Evolutionary conservation across 352 stramenopile genomes (phyloP).

Genomic region (Aphanomyces invadans): DNA sequence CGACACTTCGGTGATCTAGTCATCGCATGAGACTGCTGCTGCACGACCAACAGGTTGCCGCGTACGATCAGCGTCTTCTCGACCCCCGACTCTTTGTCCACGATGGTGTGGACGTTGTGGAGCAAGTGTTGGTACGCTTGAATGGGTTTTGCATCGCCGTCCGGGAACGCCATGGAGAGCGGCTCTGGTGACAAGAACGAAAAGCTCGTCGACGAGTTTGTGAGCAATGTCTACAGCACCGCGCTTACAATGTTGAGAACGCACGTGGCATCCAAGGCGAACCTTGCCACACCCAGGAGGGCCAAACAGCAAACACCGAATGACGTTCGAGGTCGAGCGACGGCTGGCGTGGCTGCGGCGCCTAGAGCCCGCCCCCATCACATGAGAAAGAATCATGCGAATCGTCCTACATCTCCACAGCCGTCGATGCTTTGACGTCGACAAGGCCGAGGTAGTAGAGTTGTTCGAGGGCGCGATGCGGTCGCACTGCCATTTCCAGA

Average conservation of each 20-base stretch:
- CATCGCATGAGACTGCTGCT: neutral
- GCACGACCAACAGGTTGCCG: neutral
- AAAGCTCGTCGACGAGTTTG: neutral
- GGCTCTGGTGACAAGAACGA: slow-evolving; percentile 7
- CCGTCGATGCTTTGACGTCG: slow-evolving; percentile 56
- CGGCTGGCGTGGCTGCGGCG: neutral
- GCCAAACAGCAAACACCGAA: slow-evolving; percentile 36
- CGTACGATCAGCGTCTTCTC: slow-evolving; percentile 20
- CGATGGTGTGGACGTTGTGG: slow-evolving; percentile 20
- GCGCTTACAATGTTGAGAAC: no score
- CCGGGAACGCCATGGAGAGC: neutral
- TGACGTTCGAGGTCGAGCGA: neutral
- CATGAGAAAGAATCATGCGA: neutral
- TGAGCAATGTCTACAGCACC: neutral
- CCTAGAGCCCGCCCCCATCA: neutral
- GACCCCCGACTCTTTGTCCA: slow-evolving; percentile 6
- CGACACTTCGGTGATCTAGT: slow-evolving; percentile 24
- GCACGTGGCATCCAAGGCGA: neutral
- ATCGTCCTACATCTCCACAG: slow-evolving; percentile 59
- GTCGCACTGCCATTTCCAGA: slow-evolving; percentile 57
- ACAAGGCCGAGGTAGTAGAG: slow-evolving; percentile 75
- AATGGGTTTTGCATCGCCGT: neutral
- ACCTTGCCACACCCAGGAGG: slow-evolving; percentile 38
- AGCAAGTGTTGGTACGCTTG: slow-evolving; percentile 26
- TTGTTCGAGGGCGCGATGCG: slow-evolving; percentile 60